phyloP scores from a whole-genome alignment of 73 alveolate species.

The Symbiodinium natans region DNA sequence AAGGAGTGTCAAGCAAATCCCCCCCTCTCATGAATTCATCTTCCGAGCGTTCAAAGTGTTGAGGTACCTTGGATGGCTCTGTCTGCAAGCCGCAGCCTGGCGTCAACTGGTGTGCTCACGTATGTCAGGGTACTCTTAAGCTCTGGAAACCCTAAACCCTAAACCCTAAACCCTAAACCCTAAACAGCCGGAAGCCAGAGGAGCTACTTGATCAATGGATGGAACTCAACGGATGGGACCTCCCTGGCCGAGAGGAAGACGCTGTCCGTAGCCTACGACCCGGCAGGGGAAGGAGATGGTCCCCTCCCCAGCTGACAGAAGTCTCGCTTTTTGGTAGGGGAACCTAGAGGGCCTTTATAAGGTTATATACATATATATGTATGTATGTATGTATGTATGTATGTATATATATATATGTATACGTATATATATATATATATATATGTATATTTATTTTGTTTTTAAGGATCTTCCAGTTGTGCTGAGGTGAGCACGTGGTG shows the following conservation, averaged over 20 bases:
- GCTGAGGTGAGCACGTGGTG: conserved; percentile 75
- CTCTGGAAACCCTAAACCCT: too few relatives aligned
- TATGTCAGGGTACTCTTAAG: too few relatives aligned
- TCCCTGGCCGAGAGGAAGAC: conserved; percentile 37
- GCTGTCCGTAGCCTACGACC: conserved; percentile 78
- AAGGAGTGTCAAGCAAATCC: background rate
- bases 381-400: too few relatives aligned
- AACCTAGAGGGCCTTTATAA: too few relatives aligned
- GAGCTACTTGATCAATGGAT: conserved; percentile 73
- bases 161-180: too few relatives aligned
- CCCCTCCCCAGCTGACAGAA: background rate
- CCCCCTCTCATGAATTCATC: background rate
- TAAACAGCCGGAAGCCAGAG: background rate
- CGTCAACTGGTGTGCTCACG: too few relatives aligned
- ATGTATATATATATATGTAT: background rate
- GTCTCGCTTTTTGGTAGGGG: too few relatives aligned
- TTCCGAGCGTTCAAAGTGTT: background rate
- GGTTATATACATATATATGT: too few relatives aligned
- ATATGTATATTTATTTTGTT: background rate
- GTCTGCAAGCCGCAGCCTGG: conserved; percentile 67
- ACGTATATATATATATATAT: background rate
- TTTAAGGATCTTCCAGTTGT: background rate
- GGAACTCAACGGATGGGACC: conserved; percentile 64
- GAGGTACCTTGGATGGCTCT: conserved; percentile 48
- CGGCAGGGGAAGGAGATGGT: conserved; percentile 90